Base-by-base conservation (phyloP, 139 green algal genomes). In the Coelastrella sp. region DNA sequence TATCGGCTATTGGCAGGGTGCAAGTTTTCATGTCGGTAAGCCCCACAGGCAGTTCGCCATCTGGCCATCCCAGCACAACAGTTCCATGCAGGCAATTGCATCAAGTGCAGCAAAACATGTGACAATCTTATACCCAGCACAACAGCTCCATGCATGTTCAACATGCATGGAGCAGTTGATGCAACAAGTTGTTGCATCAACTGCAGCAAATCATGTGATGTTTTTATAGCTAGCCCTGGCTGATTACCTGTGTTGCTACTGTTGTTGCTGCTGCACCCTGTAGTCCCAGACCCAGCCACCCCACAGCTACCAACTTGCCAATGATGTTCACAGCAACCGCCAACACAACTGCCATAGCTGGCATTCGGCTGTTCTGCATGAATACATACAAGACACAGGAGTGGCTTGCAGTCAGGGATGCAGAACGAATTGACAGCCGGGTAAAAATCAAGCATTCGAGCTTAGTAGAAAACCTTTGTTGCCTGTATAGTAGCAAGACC, bases 191-290 rank as follows among this genome's bases (percentile, higher is more conserved):
- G 11, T 20, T 71, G 4, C 11, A 20, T 20, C 64, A 14, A 3
- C 64, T 47, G 32, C 64, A 14, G 64, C 64, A 71, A 71, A 20
- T 71, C 3, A 71, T 71, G 64, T 71, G 11, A 4, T 3, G 4
- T 71, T 71, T 4, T 20, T 14, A 2, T 14, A 5, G 16, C 13
- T 20, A 4, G 17, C 17, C 17, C 68, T 32, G 57, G 0, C 91
- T 93, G 32, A 91, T 61, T 60, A 92, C 95, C 92, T 97, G 95
- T 3, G 94, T 94, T 4, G 93, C 87, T 3, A 95, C 93, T 5
- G 95, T 96, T 0, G 93, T 96, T 0, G 91, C 66, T 6, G 94
- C 95, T 5, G 95, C 95, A 3, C 95, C 95, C 73, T 90, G 80
- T 56, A 97, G 88, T 10, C 95, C 95, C 93, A 94, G 85, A 1